Percentiles rank a stretch among this genome's conserved stretches.
phyloP scores from a whole-genome alignment of 1,284 basidiomycete genomes.

The Nidula niveotomentosa region DNA sequence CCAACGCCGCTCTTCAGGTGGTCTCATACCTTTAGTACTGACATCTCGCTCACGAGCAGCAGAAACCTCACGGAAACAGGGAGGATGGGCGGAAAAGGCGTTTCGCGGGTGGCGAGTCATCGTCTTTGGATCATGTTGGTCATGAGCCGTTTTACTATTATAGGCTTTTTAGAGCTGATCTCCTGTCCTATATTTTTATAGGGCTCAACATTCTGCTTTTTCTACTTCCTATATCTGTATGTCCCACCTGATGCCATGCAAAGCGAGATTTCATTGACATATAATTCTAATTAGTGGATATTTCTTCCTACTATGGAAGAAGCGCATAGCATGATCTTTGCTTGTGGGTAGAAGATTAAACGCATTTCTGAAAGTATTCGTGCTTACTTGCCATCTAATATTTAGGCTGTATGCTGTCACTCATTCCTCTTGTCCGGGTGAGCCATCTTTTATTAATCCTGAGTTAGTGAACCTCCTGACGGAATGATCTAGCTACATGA shows the following conservation, averaged over 20 bases:
- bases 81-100: neutral
- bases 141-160: too few relatives aligned
- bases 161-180: neutral
- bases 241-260: slow-evolving; percentile 16
- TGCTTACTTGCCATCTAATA: neutral
- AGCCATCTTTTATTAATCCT: slow-evolving; percentile 6
- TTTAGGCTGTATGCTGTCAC: slow-evolving; percentile 61
- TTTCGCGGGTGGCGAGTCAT: slow-evolving; percentile 55
- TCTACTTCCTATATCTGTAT: slow-evolving; percentile 57
- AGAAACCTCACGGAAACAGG: neutral
- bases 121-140: slow-evolving; percentile 58
- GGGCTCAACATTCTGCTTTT: slow-evolving; percentile 66
- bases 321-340: slow-evolving; percentile 63
- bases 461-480: neutral
- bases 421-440: slow-evolving; percentile 76
- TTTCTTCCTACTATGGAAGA: slow-evolving; percentile 54
- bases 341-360: slow-evolving; percentile 40
- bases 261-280: neutral
- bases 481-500: slow-evolving; percentile 62
- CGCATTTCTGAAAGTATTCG: neutral
- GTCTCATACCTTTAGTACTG: too few relatives aligned
- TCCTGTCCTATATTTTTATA: slow-evolving; percentile 18
- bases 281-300: slow-evolving; percentile 51
- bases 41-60: neutral
- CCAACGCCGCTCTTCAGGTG: too few relatives aligned